A percentile compares a stretch with the other conserved stretches of the same genome.
Evolutionary conservation across 176 grass and related monocot species (phyloP).

Genomic region (Triticum monococcum): DNA sequence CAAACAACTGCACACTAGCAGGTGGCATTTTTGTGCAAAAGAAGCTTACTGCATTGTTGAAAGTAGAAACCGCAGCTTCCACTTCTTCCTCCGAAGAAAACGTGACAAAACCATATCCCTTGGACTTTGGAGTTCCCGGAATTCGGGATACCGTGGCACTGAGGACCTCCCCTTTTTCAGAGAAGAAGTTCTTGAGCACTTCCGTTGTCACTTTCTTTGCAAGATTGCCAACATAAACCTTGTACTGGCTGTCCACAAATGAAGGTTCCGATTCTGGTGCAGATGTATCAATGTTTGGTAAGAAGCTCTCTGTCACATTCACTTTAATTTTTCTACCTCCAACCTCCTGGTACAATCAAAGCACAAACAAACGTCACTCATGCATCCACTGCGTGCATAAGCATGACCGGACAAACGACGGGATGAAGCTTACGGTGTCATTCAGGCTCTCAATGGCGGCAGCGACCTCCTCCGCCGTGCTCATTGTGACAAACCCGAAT

Average conservation of each 20-base stretch:
- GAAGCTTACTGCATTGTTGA: conserved; percentile 70
- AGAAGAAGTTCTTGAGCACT: conserved; percentile 83
- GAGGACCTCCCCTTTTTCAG: conserved; percentile 83
- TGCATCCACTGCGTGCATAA: not conserved
- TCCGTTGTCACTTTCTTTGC: conserved; percentile 76
- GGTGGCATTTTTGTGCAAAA: conserved; percentile 10
- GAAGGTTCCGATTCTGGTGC: conserved; percentile 57
- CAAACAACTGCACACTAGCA: not conserved
- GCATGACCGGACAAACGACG: not conserved
- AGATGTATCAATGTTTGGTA: conserved; percentile 50
- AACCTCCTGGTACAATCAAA: conserved; percentile 66
- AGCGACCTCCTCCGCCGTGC: conserved; percentile 51
- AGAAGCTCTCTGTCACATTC: conserved; percentile 84
- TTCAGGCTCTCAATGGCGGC: conserved; percentile 66
- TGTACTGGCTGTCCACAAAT: conserved; percentile 91
- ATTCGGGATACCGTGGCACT: conserved; percentile 80
- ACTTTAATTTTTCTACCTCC: conserved; percentile 85
- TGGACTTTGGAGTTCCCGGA: conserved; percentile 82
- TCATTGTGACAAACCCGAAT: conserved; percentile 96
- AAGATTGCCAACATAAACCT: conserved; percentile 97
- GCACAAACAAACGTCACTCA: not conserved
- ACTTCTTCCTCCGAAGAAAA: conserved; percentile 91
- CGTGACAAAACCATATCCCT: conserved; percentile 81
- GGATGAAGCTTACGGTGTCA: conserved; percentile 56
- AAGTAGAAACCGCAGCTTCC: conserved; percentile 77